Percentiles rank a stretch among this genome's conserved stretches.
These are phyloP conservation scores for Tetrastigma voinierianum DNA, from an alignment of 164 flowering plant genomes.

Conservation along the genomic window DNA sequence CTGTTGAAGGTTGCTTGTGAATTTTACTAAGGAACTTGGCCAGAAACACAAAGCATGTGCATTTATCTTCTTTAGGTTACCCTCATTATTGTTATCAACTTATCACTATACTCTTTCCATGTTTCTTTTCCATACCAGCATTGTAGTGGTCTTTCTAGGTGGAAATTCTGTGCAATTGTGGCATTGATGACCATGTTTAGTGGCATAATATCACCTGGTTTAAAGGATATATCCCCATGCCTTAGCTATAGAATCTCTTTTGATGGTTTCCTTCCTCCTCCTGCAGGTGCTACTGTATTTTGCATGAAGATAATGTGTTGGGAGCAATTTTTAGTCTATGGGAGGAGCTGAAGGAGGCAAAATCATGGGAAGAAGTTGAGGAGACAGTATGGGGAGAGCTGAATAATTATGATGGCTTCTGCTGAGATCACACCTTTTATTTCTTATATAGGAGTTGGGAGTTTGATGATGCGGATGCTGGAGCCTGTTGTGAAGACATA, in stretches of 20 bases:
- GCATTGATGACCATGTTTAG: neutral
- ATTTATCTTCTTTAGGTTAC: too few species aligned
- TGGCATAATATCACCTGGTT: neutral
- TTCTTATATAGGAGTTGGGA: too few species aligned
- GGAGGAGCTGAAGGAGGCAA: slow-evolving; percentile 60
- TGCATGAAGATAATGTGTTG: slow-evolving; percentile 82
- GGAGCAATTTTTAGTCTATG: slow-evolving; percentile 80
- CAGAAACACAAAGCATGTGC: too few species aligned
- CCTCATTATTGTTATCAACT: neutral
- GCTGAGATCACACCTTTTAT: slow-evolving; percentile 11
- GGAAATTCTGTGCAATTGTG: neutral
- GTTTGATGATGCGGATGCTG: too few species aligned
- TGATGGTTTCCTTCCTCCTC: neutral
- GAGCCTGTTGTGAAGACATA: too few species aligned
- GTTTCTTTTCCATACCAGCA: neutral
- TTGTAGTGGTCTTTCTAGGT: neutral
- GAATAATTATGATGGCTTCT: slow-evolving; percentile 45
- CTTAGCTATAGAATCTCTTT: neutral
- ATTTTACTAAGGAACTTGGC: too few species aligned
- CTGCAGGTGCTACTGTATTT: slow-evolving; percentile 87
- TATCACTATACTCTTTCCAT: neutral
- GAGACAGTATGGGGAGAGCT: slow-evolving; percentile 80
- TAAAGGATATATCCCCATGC: too few species aligned
- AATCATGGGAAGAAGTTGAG: slow-evolving; percentile 96
- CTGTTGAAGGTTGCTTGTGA: too few species aligned